Evolutionary conservation across 202 grass and related monocot species (phyloP).

Genomic region (Eragrostis tef): DNA sequence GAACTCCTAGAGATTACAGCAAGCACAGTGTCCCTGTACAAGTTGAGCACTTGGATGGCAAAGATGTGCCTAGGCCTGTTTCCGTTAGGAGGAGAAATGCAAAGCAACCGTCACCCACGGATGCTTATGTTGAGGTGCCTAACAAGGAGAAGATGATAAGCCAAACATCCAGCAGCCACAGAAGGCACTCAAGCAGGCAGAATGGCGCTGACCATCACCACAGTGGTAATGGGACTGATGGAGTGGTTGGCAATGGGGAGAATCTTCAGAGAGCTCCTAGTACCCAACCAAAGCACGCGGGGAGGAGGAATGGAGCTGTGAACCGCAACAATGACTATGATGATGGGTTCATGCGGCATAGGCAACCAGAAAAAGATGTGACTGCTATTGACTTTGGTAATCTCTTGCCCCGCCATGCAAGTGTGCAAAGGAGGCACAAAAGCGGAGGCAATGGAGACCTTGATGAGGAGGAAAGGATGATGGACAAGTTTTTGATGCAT

Average conservation of each 20-base stretch:
- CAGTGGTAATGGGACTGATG: conserved; percentile 12
- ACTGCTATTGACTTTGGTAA: conserved; percentile 68
- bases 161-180: conserved; percentile 33
- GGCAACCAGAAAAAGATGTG: conserved; percentile 41
- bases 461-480: conserved; percentile 78
- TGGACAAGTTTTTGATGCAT: conserved; percentile 76
- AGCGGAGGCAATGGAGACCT: background rate
- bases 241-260: conserved; percentile 10
- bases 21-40: conserved; percentile 28
- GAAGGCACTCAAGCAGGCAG: conserved; percentile 44
- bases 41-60: conserved; percentile 35
- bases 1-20: conserved; percentile 8
- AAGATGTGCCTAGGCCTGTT: conserved; percentile 52
- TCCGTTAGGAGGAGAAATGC: conserved; percentile 67
- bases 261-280: conserved; percentile 38
- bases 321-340: conserved; percentile 38
- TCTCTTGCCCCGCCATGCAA: conserved; percentile 47
- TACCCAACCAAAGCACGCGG: conserved; percentile 35
- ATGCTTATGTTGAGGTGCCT: conserved; percentile 32
- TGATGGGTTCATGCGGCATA: conserved; percentile 33
- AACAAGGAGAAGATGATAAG: conserved; percentile 47
- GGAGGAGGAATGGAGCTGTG: conserved; percentile 46
- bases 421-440: conserved; percentile 25
- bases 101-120: conserved; percentile 34
- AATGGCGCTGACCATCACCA: conserved; percentile 30